Evolutionary conservation across 2,329 filamentous ascomycete species (phyloP), one percentile per base, ranked within the genome.

Genomic region (Nakataea oryzae): DNA sequence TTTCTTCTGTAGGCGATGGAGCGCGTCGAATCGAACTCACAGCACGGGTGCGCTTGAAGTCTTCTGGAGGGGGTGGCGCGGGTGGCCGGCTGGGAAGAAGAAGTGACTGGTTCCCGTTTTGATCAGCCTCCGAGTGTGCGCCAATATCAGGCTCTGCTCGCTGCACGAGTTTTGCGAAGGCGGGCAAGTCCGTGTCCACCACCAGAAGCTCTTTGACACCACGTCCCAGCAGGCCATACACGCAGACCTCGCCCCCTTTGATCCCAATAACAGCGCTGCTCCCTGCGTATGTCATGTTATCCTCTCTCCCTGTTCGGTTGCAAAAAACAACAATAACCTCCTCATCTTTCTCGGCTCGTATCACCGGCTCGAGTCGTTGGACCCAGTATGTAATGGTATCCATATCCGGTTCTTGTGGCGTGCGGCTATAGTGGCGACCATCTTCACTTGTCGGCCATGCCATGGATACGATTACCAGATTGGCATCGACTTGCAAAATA

Each of bases 301-400:
- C 82, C 67, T 93, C 90, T 1, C 75, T 77, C 0, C 90, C 90
- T 29, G 80, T 82, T 4, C 90, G 80, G 70, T 95, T 93, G 56
- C 84, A 85, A 65, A 91, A 81, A 0, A 93, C 79, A 0, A 93
- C 78, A 41, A 90, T 83, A n/a, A 88, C 80, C 62, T 90, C 87
- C 0, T 83, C 79, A 0, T 77, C 68, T 0, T 65, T 74, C 2
- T 85, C 78, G 0, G 74, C 69, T 11, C 80, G 75, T 29, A 87
- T 83, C 0, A 88, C 61, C 0, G 90, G 90, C 62, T 88, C 85
- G 3, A 93, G 78, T 0, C 90, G 81, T n/a, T 84, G 81, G 0
- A 90, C 76, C 90, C 90, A 93, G 67, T 93, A 93, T 0, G 83
- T 82, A 8, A 93, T 70, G 0, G 88, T 91, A 28, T 90, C 84